Evolutionary conservation across 169 alveolate genomes (phyloP).

Genomic region (Gregarina niphandrodes): DNA sequence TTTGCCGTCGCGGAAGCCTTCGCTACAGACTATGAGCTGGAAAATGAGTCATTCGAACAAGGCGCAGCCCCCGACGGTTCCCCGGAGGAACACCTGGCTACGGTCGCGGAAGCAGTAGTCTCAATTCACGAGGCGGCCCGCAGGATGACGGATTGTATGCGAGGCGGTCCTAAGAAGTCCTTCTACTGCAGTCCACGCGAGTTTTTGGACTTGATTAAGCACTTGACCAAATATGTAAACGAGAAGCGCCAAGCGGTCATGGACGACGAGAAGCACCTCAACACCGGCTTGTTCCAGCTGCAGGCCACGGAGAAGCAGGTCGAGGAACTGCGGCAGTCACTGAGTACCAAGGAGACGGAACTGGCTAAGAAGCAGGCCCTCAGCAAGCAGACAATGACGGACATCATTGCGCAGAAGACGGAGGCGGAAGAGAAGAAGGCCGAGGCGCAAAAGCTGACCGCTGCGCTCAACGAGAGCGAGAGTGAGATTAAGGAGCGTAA

Average conservation of each 20-base stretch:
- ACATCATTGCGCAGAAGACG: conserved; percentile 69
- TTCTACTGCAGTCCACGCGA: conserved; percentile 82
- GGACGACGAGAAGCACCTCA: conserved; percentile 22
- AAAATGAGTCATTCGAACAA: conserved; percentile 7
- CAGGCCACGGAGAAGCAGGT: conserved; percentile 60
- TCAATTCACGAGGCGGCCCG: conserved; percentile 48
- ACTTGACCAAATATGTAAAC: conserved; percentile 47
- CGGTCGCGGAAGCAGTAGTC: conserved; percentile 44
- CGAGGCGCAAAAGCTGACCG: conserved; percentile 52
- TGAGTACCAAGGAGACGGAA: conserved; percentile 59
- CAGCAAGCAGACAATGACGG: conserved; percentile 70
- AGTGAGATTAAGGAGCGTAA: conserved; percentile 52
- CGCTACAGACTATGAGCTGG: conserved; percentile 8
- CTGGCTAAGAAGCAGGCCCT: conserved; percentile 68
- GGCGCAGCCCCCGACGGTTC: conserved; percentile 16
- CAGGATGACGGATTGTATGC: conserved; percentile 33
- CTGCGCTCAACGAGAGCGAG: conserved; percentile 59
- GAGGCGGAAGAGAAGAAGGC: conserved; percentile 75
- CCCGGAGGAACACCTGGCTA: conserved; percentile 33
- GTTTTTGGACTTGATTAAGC: conserved; percentile 77
- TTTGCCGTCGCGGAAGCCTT: conserved; percentile 41
- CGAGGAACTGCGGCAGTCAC: conserved; percentile 49
- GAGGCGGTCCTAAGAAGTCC: conserved; percentile 53
- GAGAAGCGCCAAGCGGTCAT: conserved; percentile 65
- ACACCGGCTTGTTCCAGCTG: conserved; percentile 4